Evolutionary conservation across 495 filamentous ascomycete genomes (phyloP).

Genomic region (Sordaria brevicollis): DNA sequence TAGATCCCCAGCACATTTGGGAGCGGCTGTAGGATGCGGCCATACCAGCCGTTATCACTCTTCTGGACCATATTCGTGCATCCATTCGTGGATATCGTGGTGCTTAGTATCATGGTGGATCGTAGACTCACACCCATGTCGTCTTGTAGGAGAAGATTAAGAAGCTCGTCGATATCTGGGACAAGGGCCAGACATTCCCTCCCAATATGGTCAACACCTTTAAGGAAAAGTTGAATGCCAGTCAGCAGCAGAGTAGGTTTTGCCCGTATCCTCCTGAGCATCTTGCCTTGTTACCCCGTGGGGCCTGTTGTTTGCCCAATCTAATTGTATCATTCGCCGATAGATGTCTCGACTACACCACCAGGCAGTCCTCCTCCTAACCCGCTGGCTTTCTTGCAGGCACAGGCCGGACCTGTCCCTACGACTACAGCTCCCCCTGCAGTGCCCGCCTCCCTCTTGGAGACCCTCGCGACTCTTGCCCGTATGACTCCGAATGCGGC

Average conservation of each 20-base stretch:
- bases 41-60: not conserved
- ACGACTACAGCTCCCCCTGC: constrained; percentile 17
- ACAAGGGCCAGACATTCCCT: constrained; percentile 88
- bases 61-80: not conserved
- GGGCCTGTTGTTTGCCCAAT: constrained; percentile 1
- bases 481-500: constrained; percentile 62
- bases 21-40: not conserved
- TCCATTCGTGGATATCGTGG: not conserved
- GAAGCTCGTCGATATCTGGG: constrained; percentile 97
- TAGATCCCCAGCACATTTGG: not conserved
- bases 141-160: constrained; percentile 81
- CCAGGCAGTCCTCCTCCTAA: constrained; percentile 61
- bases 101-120: constrained; percentile 8
- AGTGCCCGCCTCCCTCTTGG: constrained; percentile 51
- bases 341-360: constrained; percentile 67
- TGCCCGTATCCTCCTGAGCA: constrained; percentile 1
- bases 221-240: constrained; percentile 68
- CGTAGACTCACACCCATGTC: constrained; percentile 30
- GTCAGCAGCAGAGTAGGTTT: constrained; percentile 54
- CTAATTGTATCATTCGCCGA: constrained; percentile 31
- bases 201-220: constrained; percentile 69
- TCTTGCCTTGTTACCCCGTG: not conserved
- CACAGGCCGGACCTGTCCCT: constrained; percentile 10
- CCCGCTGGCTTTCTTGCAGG: constrained; percentile 10
- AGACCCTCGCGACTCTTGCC: constrained; percentile 75